These are phyloP conservation scores for Malbranchea cinnamomea DNA, from an alignment of 2,329 filamentous ascomycete species.

Conservation along the genomic window DNA sequence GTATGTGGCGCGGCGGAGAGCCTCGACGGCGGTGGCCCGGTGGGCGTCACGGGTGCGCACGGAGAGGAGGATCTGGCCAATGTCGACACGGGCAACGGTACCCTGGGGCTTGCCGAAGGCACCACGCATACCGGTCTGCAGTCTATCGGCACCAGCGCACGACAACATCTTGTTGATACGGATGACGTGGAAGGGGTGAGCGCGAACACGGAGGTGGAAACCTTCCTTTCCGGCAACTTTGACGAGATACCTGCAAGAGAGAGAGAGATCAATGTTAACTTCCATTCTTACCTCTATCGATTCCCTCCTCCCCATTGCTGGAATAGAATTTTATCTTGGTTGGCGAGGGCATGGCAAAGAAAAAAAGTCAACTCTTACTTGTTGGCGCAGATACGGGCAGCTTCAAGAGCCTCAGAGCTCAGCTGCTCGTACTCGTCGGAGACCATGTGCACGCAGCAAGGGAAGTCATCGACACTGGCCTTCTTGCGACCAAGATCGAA, in stretches of 20 bases:
- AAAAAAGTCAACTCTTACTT: constrained; percentile 47
- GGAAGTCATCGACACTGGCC: constrained; percentile 98
- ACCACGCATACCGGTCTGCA: constrained; percentile 99
- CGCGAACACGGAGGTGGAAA: constrained; percentile 60
- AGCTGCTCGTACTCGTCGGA: constrained; percentile 99
- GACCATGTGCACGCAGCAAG: constrained; percentile 95
- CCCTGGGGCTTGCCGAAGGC: constrained; percentile 99
- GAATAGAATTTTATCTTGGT: background rate
- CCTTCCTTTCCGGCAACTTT: constrained; percentile 56
- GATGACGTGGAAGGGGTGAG: constrained; percentile 99
- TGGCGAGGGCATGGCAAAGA: constrained; percentile 47
- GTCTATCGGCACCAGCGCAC: constrained; percentile 99
- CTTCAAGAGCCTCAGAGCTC: constrained; percentile 98
- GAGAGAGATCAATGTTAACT: too few relatives aligned
- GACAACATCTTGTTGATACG: constrained; percentile 99
- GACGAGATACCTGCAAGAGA: constrained; percentile 43
- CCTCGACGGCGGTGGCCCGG: constrained; percentile 89
- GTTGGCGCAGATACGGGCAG: constrained; percentile 99
- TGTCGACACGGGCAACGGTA: constrained; percentile 98
- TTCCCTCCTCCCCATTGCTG: too few relatives aligned
- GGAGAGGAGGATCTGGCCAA: constrained; percentile 96
- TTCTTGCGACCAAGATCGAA: constrained; percentile 98
- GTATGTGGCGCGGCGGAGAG: constrained; percentile 98
- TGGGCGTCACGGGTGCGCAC: constrained; percentile 92
- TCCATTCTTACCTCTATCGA: constrained; percentile 1